A percentile compares a stretch with the other conserved stretches of the same genome.
phyloP scores from a whole-genome alignment of 257 asterid species.

The Solanum bukasovii region DNA sequence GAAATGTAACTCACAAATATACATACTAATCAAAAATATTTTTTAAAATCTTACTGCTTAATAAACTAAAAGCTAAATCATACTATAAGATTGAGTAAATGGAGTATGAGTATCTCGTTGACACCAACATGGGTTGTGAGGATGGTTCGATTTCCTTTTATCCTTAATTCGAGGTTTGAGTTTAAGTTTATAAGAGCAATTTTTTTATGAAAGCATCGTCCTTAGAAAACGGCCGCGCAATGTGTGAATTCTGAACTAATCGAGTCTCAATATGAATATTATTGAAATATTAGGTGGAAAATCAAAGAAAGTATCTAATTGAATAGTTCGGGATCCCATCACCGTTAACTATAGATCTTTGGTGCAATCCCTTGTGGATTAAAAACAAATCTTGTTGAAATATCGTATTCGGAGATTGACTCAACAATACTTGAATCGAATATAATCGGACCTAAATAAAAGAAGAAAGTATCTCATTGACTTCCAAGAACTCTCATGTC shows the following conservation, averaged over 20 bases:
- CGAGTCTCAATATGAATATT: neutral
- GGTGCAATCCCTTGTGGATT: neutral
- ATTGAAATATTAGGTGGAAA: fast-evolving
- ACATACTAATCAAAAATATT: too few species aligned
- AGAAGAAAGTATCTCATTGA: neutral
- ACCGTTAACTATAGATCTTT: neutral
- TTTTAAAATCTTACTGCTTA: too few species aligned
- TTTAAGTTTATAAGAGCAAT: neutral
- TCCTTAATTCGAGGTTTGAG: neutral
- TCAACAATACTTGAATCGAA: neutral
- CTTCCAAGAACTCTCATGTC: neutral
- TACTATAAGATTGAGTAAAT: neutral
- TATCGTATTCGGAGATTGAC: fast-evolving
- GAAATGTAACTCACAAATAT: neutral
- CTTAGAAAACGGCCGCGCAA: fast-evolving
- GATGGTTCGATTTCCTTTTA: neutral
- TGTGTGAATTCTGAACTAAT: neutral
- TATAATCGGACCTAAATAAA: neutral
- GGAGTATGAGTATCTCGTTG: neutral
- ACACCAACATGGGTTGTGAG: neutral
- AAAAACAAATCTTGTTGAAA: neutral
- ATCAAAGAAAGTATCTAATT: neutral
- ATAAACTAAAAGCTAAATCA: neutral
- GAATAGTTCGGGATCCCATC: fast-evolving
- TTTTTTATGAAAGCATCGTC: neutral